Base-by-base conservation (phyloP, 2,329 filamentous ascomycete genomes). In the Epicoccum nigrum region DNA sequence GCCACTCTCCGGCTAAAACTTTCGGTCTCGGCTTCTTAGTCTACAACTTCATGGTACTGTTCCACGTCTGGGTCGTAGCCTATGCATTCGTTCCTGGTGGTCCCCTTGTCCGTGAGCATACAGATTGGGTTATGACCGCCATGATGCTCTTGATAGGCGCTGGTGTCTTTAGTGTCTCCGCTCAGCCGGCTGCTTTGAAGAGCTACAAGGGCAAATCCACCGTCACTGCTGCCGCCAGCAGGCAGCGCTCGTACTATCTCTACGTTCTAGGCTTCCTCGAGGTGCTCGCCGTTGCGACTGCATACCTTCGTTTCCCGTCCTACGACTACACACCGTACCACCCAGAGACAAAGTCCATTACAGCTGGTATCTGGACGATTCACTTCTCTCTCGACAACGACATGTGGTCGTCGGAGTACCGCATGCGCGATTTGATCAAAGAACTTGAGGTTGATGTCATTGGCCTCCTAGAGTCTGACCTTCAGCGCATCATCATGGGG, bases 401-500 rank as follows among this genome's bases (percentile, higher is more conserved):
- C 72, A 97, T 97, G 92, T 97, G 92, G 91, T 93, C 90, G 8
- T 96, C 93, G 0, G 94, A 99, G 74, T 86, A 89, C 64, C 92
- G 94, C 57, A 95, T 96, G 86, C 88, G 90, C 51, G 88, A 97
- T 77, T 80, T 96, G 12, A 87, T 96, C 74, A 86, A 90, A 68
- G 94, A 97, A 67, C 79, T 96, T n/a, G 94, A 99, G 74, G 79
- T 99, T n/a, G 94, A 99, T 68, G 90, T 99, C 4, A 83, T 99
- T 38, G 94, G 94, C n/a, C 83, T 99, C 16, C 82, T 99, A 0
- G 94, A 99, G 74, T 89, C 88, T 0, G 94, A 99, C 71, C 83
- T 90, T 28, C 94, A 99, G 77, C 90, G 93, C 62, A 96, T 99
- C 76, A 99, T 99, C 79, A 99, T 97, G 94, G 94, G 94, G 67